These are phyloP conservation scores for Yamagishiella unicocca DNA, from an alignment of 139 green algal genomes.

Conservation along the genomic window DNA sequence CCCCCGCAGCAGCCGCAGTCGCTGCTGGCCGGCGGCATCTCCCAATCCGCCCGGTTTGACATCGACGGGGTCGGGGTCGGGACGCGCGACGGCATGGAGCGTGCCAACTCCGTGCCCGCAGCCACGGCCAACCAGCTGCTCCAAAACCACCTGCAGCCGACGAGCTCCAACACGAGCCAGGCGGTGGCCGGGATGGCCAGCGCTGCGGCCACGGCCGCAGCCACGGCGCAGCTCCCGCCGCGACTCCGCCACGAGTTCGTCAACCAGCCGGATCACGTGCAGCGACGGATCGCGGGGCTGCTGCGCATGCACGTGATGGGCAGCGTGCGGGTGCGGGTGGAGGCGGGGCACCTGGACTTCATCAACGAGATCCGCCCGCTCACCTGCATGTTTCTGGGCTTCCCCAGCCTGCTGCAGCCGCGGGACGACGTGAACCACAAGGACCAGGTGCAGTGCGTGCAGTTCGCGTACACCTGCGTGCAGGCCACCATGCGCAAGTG, in stretches of 20 bases:
- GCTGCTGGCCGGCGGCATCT: constrained; percentile 3
- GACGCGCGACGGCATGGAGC: constrained; percentile 10
- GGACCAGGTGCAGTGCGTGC: constrained; percentile 68
- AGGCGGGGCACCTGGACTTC: constrained; percentile 82
- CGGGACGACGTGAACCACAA: constrained; percentile 23
- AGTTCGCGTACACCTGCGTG: constrained; percentile 66
- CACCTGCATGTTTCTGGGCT: constrained; percentile 92
- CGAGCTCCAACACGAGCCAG: neutral
- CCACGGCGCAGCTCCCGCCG: constrained; percentile 19
- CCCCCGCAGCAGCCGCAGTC: constrained; percentile 13
- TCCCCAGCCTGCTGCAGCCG: constrained; percentile 73
- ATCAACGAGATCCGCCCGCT: constrained; percentile 85
- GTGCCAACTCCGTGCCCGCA: neutral
- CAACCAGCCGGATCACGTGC: constrained; percentile 50
- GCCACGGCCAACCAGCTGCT: neutral
- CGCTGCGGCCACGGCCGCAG: neutral
- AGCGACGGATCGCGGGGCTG: constrained; percentile 62
- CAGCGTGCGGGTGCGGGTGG: constrained; percentile 76
- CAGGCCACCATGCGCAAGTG: constrained; percentile 78
- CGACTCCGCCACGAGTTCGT: constrained; percentile 54
- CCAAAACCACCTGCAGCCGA: neutral
- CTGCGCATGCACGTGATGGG: constrained; percentile 83
- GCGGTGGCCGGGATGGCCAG: neutral
- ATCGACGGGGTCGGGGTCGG: neutral
- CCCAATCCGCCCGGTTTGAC: constrained; percentile 13